Evolutionary conservation across 2,329 filamentous ascomycete genomes (phyloP), one percentile per base, ranked within the genome.

Genomic region (Byssochlamys sp.): DNA sequence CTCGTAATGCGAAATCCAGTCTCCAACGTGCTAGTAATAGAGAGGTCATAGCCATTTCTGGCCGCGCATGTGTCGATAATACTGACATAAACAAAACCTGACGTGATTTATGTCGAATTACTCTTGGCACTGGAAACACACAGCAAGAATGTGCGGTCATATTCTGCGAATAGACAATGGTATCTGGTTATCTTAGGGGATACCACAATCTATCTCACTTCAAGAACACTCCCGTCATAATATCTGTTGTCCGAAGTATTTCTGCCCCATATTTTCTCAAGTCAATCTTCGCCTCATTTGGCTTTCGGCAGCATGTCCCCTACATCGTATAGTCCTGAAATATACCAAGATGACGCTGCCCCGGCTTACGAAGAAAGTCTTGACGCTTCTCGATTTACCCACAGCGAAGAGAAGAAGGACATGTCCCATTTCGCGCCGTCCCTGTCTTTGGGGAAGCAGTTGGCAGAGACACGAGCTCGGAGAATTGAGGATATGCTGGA

Each of bases 401-500:
- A 52, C 10, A 52, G 52, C 10, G 35, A 33, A 31, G 9, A n/a
- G 31, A 55, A 48, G 24, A 25, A 33, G 31, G 39, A n/a, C 19
- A 48, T 26, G 64, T 73, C 58, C 64, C 39, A 53, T 53, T 39
- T 33, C 10, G 55, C 35, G 9, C 39, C 60, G 67, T 31, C 39
- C 29, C 51, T 55, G 26, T 56, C 61, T 39, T 59, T 64, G 26
- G 59, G 60, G 45, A 48, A 60, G 54, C 70, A 74, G 35, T 64
- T 77, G 12, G 69, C 70, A 10, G 63, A 70, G 31, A 70, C 72
- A 25, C 75, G 76, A 54, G 69, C 71, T 4, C 67, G 69, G 33
- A 73, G 76, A 55, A 72, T 79, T 55, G 63, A 68, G 26, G 60
- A 69, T 31, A 65, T 77, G 14, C 69, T 78, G 29, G 63, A 69